Percentiles rank a stretch among this genome's conserved stretches.
phyloP scores from a whole-genome alignment of 2,329 filamentous ascomycete species.

The Ophiostoma ips region DNA sequence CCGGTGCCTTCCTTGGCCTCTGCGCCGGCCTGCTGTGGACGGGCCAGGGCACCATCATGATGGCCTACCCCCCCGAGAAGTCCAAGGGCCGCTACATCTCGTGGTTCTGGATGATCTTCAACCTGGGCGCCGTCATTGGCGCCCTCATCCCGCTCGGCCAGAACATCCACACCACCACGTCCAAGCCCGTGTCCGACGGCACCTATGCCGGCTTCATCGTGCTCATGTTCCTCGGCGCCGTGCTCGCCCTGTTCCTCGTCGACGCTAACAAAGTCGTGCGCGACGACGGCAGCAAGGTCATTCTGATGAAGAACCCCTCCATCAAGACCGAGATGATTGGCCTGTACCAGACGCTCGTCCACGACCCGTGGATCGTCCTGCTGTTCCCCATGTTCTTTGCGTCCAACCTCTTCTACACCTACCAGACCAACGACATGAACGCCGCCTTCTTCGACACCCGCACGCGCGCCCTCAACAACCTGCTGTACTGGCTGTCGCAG shows the following conservation, averaged over 20 bases:
- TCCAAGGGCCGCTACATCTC: constrained; percentile 82
- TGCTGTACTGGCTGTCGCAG: constrained; percentile 68
- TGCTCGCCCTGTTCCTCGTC: constrained; percentile 54
- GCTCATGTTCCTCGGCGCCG: constrained; percentile 27
- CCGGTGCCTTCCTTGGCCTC: constrained; percentile 61
- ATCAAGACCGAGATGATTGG: constrained; percentile 70
- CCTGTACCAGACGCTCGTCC: constrained; percentile 56
- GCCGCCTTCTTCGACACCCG: constrained; percentile 56
- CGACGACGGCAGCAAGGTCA: constrained; percentile 63
- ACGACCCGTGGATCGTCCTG: constrained; percentile 58
- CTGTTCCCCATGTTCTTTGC: constrained; percentile 74
- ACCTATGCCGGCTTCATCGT: constrained; percentile 17
- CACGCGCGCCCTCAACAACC: constrained; percentile 58
- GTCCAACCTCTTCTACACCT: constrained; percentile 72
- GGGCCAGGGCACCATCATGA: constrained; percentile 75
- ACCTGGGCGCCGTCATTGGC: constrained; percentile 78
- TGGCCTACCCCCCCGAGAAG: constrained; percentile 71
- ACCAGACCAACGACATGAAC: constrained; percentile 59
- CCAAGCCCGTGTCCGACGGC: constrained; percentile 14
- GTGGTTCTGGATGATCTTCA: constrained; percentile 93
- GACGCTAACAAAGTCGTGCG: constrained; percentile 62
- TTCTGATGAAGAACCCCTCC: constrained; percentile 81
- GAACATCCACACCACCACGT: constrained; percentile 38
- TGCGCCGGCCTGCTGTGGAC: constrained; percentile 74
- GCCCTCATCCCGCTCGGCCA: constrained; percentile 60